Base-by-base conservation (phyloP, 1,284 basidiomycete species). In the Tilletia setariae region DNA sequence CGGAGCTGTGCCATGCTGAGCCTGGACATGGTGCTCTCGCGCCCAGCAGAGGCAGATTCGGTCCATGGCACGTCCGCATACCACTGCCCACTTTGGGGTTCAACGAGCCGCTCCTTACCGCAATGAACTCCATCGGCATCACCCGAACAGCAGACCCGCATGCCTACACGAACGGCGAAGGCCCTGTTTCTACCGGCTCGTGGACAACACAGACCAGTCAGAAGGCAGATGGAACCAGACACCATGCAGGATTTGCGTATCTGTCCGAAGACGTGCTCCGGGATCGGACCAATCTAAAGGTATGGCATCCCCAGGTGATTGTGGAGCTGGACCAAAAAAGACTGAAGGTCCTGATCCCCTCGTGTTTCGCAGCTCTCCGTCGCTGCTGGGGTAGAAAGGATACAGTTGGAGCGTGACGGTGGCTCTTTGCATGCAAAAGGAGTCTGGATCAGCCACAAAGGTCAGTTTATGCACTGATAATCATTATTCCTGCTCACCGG, bases 161-260 rank as follows among this genome's bases (percentile, higher is more conserved):
- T 21, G 42, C 47, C 0, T 30, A 40, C n/a, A 43, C 32, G 21
- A 35, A 30, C 19, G 25, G n/a, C 16, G 25, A 59, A n/a, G 68
- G 68, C 8, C 68, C 68, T 9, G 44, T 69, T 30, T 67, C 65
- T 16, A 69, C 62, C 16, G 68, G 47, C 2, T 25, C 15, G 30
- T 69, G 51, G 25, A 66, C 25, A 13, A n/a, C 63, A 13, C 65
- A 68, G 23, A 21, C 56, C 9, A 44, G 67, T 11, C 59, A 63
- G 13, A 35, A 44, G 7, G 21, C 32, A 15, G 63, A 69, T 23
- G 68, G 68, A n/a, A 42, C 51, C n/a, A 62, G 66, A 16, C 42
- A 43, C 13, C 68, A 69, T 44, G 68, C 68, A 28, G 68, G 68
- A 7, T 67, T 67, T 68, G 64, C 68, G 0, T 69, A 59, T 30